Conservation (phyloP, 495 filamentous ascomycete genomes). For the Lentithecium fluviatile region DNA sequence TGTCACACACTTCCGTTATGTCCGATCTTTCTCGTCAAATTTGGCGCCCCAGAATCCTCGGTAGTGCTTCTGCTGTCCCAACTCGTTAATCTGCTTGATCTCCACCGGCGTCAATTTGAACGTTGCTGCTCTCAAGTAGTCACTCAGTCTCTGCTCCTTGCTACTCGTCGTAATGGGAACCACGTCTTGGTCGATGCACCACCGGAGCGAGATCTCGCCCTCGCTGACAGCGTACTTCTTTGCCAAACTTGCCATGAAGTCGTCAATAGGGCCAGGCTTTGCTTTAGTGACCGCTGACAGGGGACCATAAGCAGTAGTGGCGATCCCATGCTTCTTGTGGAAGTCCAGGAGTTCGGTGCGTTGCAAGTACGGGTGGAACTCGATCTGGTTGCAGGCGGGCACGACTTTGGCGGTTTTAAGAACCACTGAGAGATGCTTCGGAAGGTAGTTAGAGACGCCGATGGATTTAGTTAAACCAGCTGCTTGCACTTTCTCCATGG, state of each 20-base stretch:
- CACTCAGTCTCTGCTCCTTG: slow-evolving; percentile 65
- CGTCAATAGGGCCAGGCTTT: slow-evolving; percentile 66
- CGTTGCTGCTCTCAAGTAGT: slow-evolving; percentile 60
- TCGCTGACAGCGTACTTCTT: slow-evolving; percentile 75
- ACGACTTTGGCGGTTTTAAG: slow-evolving; percentile 61
- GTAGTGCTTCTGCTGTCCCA: slow-evolving; percentile 66
- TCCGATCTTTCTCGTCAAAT: slow-evolving; percentile 60
- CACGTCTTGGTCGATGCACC: slow-evolving; percentile 76
- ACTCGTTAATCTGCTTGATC: slow-evolving; percentile 60
- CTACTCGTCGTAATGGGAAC: slow-evolving; percentile 76
- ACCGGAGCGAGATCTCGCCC: slow-evolving; percentile 69
- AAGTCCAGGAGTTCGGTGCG: slow-evolving; percentile 64
- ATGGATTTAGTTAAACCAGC: slow-evolving; percentile 73
- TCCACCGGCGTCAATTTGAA: slow-evolving; percentile 75
- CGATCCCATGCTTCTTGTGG: slow-evolving; percentile 66
- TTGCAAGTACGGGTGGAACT: slow-evolving; percentile 86
- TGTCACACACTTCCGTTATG: slow-evolving; percentile 3
- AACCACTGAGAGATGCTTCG: slow-evolving; percentile 64
- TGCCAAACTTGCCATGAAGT: slow-evolving; percentile 58
- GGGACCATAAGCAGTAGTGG: slow-evolving; percentile 66
- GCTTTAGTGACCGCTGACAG: slow-evolving; percentile 66
- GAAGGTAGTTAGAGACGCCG: slow-evolving; percentile 80
- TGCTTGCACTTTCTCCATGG: slow-evolving; percentile 70
- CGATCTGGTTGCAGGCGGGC: slow-evolving; percentile 82
- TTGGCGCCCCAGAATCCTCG: slow-evolving; percentile 66